A percentile compares a stretch with the other conserved stretches of the same genome.
These are phyloP conservation scores for Cytospora piceicola DNA, from an alignment of 2,329 filamentous ascomycete species.

Conservation along the genomic window DNA sequence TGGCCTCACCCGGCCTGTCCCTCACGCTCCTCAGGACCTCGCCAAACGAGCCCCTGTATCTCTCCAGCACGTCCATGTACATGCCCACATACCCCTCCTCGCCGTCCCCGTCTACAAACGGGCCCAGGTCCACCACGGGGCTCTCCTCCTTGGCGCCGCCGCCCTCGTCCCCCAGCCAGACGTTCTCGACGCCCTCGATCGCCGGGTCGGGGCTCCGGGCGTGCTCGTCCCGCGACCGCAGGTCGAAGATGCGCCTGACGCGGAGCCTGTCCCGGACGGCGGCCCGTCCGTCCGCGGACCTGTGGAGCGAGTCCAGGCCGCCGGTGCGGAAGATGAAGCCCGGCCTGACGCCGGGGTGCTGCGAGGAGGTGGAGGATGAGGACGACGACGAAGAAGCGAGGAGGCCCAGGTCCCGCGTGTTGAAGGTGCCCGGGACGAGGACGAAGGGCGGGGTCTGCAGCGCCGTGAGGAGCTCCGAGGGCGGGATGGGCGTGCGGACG, in stretches of 20 bases:
- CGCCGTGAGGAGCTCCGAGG: conserved; percentile 42
- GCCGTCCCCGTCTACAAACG: conserved; percentile 52
- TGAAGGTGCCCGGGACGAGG: conserved; percentile 51
- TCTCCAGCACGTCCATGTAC: conserved; percentile 51
- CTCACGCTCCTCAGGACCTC: conserved; percentile 53
- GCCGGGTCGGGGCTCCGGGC: conserved; percentile 47
- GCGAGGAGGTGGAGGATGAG: neutral
- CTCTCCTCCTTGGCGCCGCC: conserved; percentile 39
- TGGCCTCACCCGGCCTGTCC: conserved; percentile 49
- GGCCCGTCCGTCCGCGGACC: conserved; percentile 41
- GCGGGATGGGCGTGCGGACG: conserved; percentile 44
- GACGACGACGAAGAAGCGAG: conserved; percentile 35
- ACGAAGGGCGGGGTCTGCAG: conserved; percentile 52
- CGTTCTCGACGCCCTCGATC: conserved; percentile 49
- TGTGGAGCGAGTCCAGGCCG: conserved; percentile 42
- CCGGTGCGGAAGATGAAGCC: conserved; percentile 53
- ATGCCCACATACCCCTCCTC: conserved; percentile 49
- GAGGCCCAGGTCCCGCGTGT: conserved; percentile 55
- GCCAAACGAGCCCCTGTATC: conserved; percentile 48
- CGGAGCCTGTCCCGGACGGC: conserved; percentile 44
- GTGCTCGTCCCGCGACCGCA: conserved; percentile 53
- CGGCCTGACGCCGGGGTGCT: conserved; percentile 43
- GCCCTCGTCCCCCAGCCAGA: conserved; percentile 46
- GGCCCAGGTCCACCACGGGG: conserved; percentile 42
- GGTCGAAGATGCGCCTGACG: conserved; percentile 54